Base-by-base conservation (phyloP, 2,329 filamentous ascomycete genomes). In the Westerdykella ornata region DNA sequence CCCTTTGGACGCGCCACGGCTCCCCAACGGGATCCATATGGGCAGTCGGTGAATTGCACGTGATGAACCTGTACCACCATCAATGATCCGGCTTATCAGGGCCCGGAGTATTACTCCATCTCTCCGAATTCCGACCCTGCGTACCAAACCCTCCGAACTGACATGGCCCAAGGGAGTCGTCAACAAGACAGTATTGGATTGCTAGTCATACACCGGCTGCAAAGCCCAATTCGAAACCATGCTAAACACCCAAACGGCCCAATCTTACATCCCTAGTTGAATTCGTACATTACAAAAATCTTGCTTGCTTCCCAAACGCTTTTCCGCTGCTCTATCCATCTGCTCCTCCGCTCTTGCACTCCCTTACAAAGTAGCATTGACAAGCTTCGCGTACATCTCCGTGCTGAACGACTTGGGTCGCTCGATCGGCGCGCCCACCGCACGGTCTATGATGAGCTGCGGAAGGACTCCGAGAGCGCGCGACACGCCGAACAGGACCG, bases 371-470 rank as follows among this genome's bases (percentile, higher is more conserved):
- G 88, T 88, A 66, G 89, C 88, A 69, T 81, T 81, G 54, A 85
- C 82, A 59, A 97, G 82, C 81, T 97, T 90, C 71, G 87, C 82
- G 79, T 88, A 97, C 69, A 90, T 90, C 67, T 89, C 88, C 47
- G 92, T 98, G 69, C 86, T 94, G 85, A 96, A 98, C 50, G 84
- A 90, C 85, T 98, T 98, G 72, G 92, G 92, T 68, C 92, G 80
- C 84, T 98, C 92, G 64, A 98, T 98, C 59, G 92, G 92, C 58
- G 88, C 86, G 68, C 92, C 92, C 56, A 96, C 80, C 59, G 90
- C 92, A 68, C 92, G 90, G 81, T 98, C 92, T 66, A 98, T 96
- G 80, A 98, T 98, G 69, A 98, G 81, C 81, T 98, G 92, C 62
- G 92, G 92, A 65, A 98, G 85, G 57, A 98, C 92, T 82, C 92